phyloP scores from a whole-genome alignment of 495 filamentous ascomycete genomes.

The Lichenothelia convexa region DNA sequence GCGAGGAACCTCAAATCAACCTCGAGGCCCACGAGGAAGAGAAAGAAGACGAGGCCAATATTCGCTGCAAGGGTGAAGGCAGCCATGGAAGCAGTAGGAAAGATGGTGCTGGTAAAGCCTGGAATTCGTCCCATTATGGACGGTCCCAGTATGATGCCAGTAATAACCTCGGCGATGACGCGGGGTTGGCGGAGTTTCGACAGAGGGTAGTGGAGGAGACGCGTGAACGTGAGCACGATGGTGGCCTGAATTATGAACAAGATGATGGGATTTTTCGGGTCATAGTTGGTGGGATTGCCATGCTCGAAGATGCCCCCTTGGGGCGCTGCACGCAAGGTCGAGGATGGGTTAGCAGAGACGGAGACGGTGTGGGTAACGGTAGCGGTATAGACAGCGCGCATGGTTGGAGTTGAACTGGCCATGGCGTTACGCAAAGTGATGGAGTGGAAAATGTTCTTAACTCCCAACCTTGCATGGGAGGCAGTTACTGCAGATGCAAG shows the following conservation, averaged over 20 bases:
- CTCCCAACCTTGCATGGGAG: no score
- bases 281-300: constrained; percentile 50
- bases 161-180: constrained; percentile 93
- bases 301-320: constrained; percentile 65
- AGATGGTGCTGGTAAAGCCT: constrained; percentile 60
- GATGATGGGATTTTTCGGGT: constrained; percentile 67
- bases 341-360: constrained; percentile 8
- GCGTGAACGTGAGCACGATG: constrained; percentile 83
- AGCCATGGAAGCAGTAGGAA: constrained; percentile 55
- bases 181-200: constrained; percentile 75
- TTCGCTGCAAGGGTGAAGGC: constrained; percentile 71
- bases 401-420: no score
- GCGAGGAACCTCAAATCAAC: constrained; percentile 74
- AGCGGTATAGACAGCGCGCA: no score
- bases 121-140: constrained; percentile 73
- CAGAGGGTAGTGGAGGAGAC: constrained; percentile 65
- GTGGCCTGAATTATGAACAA: constrained; percentile 87
- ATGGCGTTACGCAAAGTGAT: no score
- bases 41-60: constrained; percentile 71
- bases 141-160: constrained; percentile 76
- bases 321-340: constrained; percentile 21
- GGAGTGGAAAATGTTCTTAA: no score
- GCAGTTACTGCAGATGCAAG: no score
- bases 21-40: constrained; percentile 86
- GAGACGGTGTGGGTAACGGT: constrained; percentile 12